Base-by-base conservation (phyloP, 139 green algal genomes). In the Haematococcus sp. region DNA sequence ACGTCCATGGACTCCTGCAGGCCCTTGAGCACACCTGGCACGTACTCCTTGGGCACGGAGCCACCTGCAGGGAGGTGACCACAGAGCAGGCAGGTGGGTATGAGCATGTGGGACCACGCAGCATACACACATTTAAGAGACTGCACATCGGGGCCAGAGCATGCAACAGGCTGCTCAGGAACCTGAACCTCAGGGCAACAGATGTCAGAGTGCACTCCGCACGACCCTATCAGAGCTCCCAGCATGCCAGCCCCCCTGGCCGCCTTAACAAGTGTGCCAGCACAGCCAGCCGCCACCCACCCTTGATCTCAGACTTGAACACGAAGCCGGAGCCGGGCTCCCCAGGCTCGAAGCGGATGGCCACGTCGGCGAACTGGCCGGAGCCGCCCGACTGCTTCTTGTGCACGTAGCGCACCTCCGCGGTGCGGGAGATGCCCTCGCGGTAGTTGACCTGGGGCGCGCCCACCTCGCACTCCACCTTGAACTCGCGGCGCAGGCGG, bases 351-450 rank as follows among this genome's bases (percentile, higher is more conserved):
- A 99, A 98, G 43, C 83, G 77, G 73, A 99, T 92, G n/a, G 83
- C 84, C 32, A 99, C 86, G 55, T 98, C 96, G 20, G 90, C 96
- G 84, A 98, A 99, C 88, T 99, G 96, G 64, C 96, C 96, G 25
- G 77, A 85, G 61, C 96, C 96, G 52, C 96, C 96, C 2, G 81
- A 92, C 91, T 99, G 96, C 93, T 99, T 99, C 92, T 99, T 99
- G 93, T 99, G 96, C 68, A 94, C 85, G 83, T 98, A 99, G 51
- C 91, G 91, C 20, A 95, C 27, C 33, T 71, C 40, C 2, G 64
- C 64, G 1, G 2, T 4, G 16, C 23, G 25, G 22, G 7, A 49
- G 81, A 99, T 98, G 76, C 90, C 93, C 84, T 99, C 96, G 49
- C 95, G 87, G 91, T 99, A 99, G 94, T 98, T 98, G 46, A 99